These are phyloP conservation scores for Hibiscus trionum DNA, from an alignment of 345 rosid species.

Conservation along the genomic window DNA sequence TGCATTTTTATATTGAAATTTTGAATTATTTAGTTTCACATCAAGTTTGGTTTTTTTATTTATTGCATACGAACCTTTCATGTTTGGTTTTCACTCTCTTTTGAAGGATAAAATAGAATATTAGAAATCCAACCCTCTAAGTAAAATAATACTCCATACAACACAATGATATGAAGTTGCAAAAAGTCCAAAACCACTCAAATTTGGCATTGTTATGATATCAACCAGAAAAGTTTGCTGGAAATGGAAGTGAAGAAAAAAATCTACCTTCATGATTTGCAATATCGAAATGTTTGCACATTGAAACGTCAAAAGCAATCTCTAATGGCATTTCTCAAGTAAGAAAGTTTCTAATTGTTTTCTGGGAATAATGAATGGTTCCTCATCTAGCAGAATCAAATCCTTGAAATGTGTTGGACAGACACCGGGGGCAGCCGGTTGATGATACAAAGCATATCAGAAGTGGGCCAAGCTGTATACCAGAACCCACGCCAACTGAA, in stretches of 20 bases:
- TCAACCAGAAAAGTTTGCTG: constrained; percentile 7
- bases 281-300: constrained; percentile 20
- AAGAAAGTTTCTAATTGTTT: constrained; percentile 18
- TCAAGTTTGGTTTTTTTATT: too few species aligned
- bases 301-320: constrained; percentile 6
- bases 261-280: constrained; percentile 16
- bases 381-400: constrained; percentile 13
- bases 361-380: constrained; percentile 15
- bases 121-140: too few species aligned
- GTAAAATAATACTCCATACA: too few species aligned
- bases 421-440: constrained; percentile 6
- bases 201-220: not conserved
- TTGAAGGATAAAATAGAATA: too few species aligned
- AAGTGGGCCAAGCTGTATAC: constrained; percentile 93
- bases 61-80: too few species aligned
- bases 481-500: constrained; percentile 90
- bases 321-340: constrained; percentile 2
- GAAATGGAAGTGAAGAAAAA: not conserved
- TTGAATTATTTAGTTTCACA: too few species aligned
- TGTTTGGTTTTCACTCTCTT: too few species aligned
- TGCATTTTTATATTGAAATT: too few species aligned
- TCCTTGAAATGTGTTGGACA: constrained; percentile 1
- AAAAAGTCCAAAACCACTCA: not conserved
- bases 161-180: not conserved
- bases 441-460: constrained; percentile 25